Evolutionary conservation across 1,139 yeast genomes (phyloP), one percentile per base, ranked within the genome.

Genomic region (Suhomyces bolitotheri): DNA sequence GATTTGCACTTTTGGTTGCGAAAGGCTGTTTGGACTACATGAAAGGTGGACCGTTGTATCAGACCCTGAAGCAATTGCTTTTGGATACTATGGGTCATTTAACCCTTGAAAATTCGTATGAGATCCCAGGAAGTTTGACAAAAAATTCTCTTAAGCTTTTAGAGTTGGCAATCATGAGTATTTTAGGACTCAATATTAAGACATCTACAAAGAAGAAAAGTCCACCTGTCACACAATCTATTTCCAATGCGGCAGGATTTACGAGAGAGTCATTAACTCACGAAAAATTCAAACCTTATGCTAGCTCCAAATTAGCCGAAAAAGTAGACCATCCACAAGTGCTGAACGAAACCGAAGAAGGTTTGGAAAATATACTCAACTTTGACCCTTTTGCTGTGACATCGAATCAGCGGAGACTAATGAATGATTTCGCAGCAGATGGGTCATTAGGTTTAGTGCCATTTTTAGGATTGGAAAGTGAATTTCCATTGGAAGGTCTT

Each of bases 1-100:
- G 89, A 31, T 72, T 82, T 43, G 73, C 89, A 0, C 64, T 87
- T 12, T 57, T 87, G 37, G 85, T 86, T 13, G 86, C 95, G 1
- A 81, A 81, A 45, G 90, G 95, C 7, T 78, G 88, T 1, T 66
- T 88, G 39, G 96, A 87, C 46, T 87, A 86, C 54, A 81, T 88
- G 3, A 80, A 86, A 53, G 89, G 92, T 16, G 96, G 96, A 0
- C 82, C 92, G 1, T 60, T 88, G 38, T 79, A 82, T 50, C 83
- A 77, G 52, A 87, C 82, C 33, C 79, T 82, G 54, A 82, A 80
- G 45, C 69, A 63, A 23, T 59, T 82, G 31, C 58, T 83, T 23
- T 57, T 68, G 20, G 73, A 66, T 26, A 67, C 81, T 3, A 59
- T 81, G 2, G 60, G 65, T 13, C 73, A 71, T 31, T 58, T 82